These are phyloP conservation scores for Colletotrichum sp. DNA, from an alignment of 2,329 filamentous ascomycete genomes.

Conservation along the genomic window DNA sequence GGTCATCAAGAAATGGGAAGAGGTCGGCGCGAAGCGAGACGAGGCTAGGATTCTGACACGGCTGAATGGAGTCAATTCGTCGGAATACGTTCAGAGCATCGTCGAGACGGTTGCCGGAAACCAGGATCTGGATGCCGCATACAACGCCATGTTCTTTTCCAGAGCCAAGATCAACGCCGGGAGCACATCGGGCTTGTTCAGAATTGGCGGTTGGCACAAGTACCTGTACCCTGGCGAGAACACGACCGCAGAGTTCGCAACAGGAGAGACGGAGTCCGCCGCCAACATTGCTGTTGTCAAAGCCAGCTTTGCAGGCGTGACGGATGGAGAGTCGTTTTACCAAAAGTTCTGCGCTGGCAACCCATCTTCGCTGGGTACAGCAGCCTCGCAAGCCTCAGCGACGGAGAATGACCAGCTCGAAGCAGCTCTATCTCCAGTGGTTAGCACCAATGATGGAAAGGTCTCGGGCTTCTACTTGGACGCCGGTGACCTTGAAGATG, in stretches of 20 bases:
- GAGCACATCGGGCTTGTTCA: constrained; percentile 31
- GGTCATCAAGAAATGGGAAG: constrained; percentile 53
- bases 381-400: not conserved
- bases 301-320: constrained; percentile 30
- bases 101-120: constrained; percentile 17
- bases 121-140: constrained; percentile 32
- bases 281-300: constrained; percentile 35
- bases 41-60: constrained; percentile 22
- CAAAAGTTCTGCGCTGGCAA: constrained; percentile 32
- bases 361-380: not conserved
- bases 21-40: constrained; percentile 31
- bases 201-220: constrained; percentile 28
- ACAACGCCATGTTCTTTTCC: constrained; percentile 43
- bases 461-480: constrained; percentile 37
- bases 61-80: constrained; percentile 29
- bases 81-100: constrained; percentile 24
- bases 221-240: constrained; percentile 32
- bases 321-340: constrained; percentile 37
- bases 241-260: constrained; percentile 38
- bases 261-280: constrained; percentile 33
- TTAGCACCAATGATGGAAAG: constrained; percentile 26
- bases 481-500: constrained; percentile 34
- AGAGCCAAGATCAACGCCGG: constrained; percentile 23
- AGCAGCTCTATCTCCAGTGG: constrained; percentile 31
- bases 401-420: not conserved